Conservation (phyloP, 768 basidiomycete genomes). For the Mycena galericulata region DNA sequence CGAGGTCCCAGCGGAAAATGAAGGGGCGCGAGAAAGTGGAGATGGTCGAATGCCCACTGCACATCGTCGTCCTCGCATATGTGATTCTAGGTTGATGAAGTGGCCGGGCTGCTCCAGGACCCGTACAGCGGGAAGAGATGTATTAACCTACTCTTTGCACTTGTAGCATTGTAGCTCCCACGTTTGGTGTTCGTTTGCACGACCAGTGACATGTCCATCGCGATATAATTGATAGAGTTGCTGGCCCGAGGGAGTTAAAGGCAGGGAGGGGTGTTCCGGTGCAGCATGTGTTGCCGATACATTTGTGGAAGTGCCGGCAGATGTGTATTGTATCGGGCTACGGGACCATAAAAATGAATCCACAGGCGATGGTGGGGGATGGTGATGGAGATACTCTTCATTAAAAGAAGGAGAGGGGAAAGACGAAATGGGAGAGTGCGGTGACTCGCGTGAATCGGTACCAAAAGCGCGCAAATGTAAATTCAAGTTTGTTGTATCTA, state of each 20-base stretch:
- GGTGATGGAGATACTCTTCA: background rate
- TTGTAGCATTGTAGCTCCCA: slow-evolving; percentile 4
- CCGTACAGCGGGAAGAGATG: background rate
- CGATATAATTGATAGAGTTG: background rate
- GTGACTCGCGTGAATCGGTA: background rate
- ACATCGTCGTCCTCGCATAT: background rate
- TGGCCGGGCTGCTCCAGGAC: background rate
- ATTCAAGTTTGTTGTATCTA: background rate
- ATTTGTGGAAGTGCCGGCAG: background rate
- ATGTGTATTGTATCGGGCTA: background rate
- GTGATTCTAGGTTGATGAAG: background rate
- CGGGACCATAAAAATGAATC: background rate
- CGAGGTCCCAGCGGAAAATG: background rate
- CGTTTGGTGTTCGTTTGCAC: no score
- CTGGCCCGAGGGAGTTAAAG: no score
- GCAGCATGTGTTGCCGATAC: no score
- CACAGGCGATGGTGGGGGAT: background rate
- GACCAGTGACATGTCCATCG: no score
- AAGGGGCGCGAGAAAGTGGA: background rate
- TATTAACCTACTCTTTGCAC: background rate
- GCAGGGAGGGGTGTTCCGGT: no score
- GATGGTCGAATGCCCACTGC: background rate
- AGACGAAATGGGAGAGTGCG: background rate
- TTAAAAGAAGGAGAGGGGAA: background rate
- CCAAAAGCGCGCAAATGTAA: background rate